phyloP scores from a whole-genome alignment of 257 asterid species.

The Scutellaria barbata region DNA sequence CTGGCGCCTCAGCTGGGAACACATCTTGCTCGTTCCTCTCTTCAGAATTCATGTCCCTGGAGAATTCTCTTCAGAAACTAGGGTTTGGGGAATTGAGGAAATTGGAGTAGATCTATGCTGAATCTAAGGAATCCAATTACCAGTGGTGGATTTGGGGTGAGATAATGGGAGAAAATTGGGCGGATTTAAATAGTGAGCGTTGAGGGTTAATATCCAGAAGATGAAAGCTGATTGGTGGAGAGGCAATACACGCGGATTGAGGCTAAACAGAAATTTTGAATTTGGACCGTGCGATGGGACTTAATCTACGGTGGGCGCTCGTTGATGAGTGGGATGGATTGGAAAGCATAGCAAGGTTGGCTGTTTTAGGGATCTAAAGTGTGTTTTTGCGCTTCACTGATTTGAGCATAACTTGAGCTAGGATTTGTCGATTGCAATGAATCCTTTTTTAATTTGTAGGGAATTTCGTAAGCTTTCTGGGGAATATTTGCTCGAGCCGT shows the following conservation, averaged over 20 bases:
- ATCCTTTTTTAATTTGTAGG: conserved; percentile 39
- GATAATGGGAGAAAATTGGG: conserved; percentile 37
- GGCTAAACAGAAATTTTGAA: conserved; percentile 54
- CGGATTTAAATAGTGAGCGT: conserved; percentile 55
- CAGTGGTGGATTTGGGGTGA: conserved; percentile 35
- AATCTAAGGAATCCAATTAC: not conserved
- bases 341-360: conserved; percentile 38
- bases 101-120: conserved; percentile 30
- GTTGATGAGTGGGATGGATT: conserved; percentile 44
- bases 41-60: conserved; percentile 6
- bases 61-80: conserved; percentile 21
- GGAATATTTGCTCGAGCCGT: conserved; percentile 31
- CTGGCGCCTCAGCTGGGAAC: conserved; percentile 39
- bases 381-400: conserved; percentile 79
- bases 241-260: conserved; percentile 61
- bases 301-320: conserved; percentile 58
- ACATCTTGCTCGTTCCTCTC: conserved; percentile 53
- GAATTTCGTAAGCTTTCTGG: conserved; percentile 57
- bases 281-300: conserved; percentile 59
- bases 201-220: conserved; percentile 42
- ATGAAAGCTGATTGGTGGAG: conserved; percentile 63
- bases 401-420: conserved; percentile 48
- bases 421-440: conserved; percentile 37
- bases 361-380: conserved; percentile 40
- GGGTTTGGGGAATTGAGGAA: conserved; percentile 32